Base-by-base conservation (phyloP, 805 yeast genomes). In the Candida cerambycidarum region DNA sequence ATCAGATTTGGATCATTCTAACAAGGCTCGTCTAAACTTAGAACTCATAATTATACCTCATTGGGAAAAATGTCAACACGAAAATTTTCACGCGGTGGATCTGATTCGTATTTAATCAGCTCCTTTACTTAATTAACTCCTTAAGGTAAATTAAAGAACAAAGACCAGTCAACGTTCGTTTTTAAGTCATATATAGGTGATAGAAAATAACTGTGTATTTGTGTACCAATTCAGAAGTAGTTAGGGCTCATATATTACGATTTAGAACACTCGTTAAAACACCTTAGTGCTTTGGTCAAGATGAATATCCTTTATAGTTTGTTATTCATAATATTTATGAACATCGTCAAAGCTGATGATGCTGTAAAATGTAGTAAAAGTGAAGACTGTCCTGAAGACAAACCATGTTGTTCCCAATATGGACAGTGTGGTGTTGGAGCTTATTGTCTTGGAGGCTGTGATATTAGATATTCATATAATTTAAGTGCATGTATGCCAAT, bases 381-480 rank as follows among this genome's bases (percentile, higher is more conserved):
- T 9, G 46, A 55, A 12, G 54, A 70, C 4, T 89, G 97, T 67
- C 97, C 97, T 2, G 79, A 83, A 57, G 73, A 71, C 35, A 51
- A 59, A n/a, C 97, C 97, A 44, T 89, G 97, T 64, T 89, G 97
- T 62, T 79, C 87, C 10, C 83, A 80, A 52, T 82, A 76, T 52
- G 97, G 97, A 38, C 69, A 64, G 24, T 87, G 95, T 69, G 95
- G 95, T 54, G 76, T 82, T 17, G 95, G 95, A 16, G 61, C 73
- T 13, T 75, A 73, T 64, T 90, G 97, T 71, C 71, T 89, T 40
- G 93, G 92, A 46, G 92, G 95, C 25, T 90, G 97, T 70, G 87
- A 89, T 65, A 85, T 93, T 29, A 69, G 80, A 47, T 82, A 54
- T 57, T 86, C 95, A 4, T 80, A 63, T 67, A 74, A 74, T 50